phyloP scores from a whole-genome alignment of 2,329 filamentous ascomycete genomes.

The Drechmeria coniospora region DNA sequence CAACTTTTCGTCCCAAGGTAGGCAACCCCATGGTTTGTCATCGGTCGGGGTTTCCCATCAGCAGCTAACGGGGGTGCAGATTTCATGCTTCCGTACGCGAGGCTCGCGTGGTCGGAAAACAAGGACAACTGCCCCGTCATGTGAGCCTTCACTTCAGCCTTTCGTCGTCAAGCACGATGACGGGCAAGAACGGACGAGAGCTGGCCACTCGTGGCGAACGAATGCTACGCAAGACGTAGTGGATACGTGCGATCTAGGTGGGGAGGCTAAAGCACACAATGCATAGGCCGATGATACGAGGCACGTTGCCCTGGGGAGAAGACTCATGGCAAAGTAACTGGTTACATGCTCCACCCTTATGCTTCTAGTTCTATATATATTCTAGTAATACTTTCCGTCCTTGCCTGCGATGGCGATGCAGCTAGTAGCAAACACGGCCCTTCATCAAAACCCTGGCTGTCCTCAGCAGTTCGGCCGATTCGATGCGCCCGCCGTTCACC shows the following conservation, averaged over 20 bases:
- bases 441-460: constrained; percentile 35
- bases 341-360: too few species aligned
- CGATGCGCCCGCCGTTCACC: constrained; percentile 21
- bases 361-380: too few species aligned
- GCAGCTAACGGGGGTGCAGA: constrained; percentile 7
- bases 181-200: too few species aligned
- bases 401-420: not conserved
- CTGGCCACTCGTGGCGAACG: too few species aligned
- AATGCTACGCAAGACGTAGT: too few species aligned
- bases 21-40: not conserved
- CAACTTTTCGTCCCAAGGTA: constrained; percentile 22
- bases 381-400: too few species aligned
- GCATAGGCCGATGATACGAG: too few species aligned
- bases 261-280: too few species aligned
- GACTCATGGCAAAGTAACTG: too few species aligned
- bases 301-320: too few species aligned
- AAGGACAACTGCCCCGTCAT: constrained; percentile 19
- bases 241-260: too few species aligned
- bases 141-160: not conserved
- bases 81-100: constrained; percentile 23
- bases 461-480: constrained; percentile 28
- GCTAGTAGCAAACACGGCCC: constrained; percentile 28
- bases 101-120: constrained; percentile 21
- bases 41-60: not conserved
- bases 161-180: too few species aligned